phyloP scores from a whole-genome alignment of 169 alveolate species.

The Plasmodium chabaudi region DNA sequence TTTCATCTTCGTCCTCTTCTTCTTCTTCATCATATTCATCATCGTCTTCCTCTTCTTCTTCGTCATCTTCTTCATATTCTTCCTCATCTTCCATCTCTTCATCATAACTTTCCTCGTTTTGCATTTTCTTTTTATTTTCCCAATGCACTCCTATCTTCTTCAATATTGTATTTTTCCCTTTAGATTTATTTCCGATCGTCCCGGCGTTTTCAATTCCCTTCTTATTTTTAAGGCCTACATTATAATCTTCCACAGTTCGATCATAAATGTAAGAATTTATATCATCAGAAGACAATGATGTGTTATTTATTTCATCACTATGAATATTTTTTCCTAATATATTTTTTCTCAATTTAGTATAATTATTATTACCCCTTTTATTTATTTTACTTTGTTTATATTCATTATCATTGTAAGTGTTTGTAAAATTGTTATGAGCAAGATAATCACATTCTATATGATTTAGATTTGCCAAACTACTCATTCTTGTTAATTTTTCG shows the following conservation, averaged over 20 bases:
- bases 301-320: not conserved
- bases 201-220: not conserved
- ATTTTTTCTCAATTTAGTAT: slow-evolving; percentile 18
- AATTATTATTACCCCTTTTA: slow-evolving; percentile 4
- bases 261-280: slow-evolving; percentile 26
- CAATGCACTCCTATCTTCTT: not conserved
- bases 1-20: not conserved
- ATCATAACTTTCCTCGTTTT: not conserved
- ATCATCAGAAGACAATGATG: slow-evolving; percentile 18
- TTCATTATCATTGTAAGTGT: not conserved
- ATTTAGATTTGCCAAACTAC: not conserved
- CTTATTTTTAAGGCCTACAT: slow-evolving; percentile 4
- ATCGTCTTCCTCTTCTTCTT: slow-evolving; percentile 11
- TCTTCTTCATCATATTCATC: slow-evolving; percentile 9
- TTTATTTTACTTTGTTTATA: not conserved
- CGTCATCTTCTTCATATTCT: slow-evolving; percentile 13
- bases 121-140: not conserved
- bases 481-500: slow-evolving; percentile 22
- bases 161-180: not conserved
- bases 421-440: not conserved
- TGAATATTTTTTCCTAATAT: not conserved
- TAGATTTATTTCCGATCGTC: not conserved
- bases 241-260: not conserved
- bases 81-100: slow-evolving; percentile 13
- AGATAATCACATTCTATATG: slow-evolving; percentile 1